phyloP scores from a whole-genome alignment of 805 yeast species.

The Pachysolen tannophilus region DNA sequence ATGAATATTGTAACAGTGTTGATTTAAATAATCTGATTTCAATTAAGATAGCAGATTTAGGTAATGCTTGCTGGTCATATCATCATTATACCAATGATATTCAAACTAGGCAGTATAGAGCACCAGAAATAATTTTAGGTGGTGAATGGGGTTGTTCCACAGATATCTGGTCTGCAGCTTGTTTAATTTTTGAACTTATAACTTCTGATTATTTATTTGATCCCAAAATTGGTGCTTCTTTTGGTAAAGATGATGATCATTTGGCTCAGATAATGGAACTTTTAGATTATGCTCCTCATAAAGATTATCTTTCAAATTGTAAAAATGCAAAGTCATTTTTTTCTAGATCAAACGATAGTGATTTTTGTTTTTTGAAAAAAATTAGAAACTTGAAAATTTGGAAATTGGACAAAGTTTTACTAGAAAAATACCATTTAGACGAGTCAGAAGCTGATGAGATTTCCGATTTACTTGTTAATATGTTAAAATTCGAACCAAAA shows the following conservation, averaged over 20 bases:
- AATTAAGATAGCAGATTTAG: constrained; percentile 88
- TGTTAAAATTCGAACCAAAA: constrained; percentile 40
- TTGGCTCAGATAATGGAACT: constrained; percentile 90
- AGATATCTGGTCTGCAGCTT: constrained; percentile 95
- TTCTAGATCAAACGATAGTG: constrained; percentile 22
- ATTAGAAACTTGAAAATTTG: constrained; percentile 43
- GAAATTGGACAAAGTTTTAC: constrained; percentile 40
- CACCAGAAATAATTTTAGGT: constrained; percentile 82
- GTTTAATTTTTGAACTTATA: constrained; percentile 79
- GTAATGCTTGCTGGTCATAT: constrained; percentile 80
- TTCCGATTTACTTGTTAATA: constrained; percentile 38
- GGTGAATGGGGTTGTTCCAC: constrained; percentile 91
- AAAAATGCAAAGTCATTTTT: constrained; percentile 32
- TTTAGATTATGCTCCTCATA: constrained; percentile 17
- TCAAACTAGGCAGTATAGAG: constrained; percentile 86
- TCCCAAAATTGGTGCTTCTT: constrained; percentile 71
- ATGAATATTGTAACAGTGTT: too few relatives aligned
- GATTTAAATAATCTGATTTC: too few relatives aligned
- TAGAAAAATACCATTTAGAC: constrained; percentile 40
- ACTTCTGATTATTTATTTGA: constrained; percentile 95
- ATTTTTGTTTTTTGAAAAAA: constrained; percentile 25
- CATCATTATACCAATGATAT: constrained; percentile 83
- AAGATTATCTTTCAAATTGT: constrained; percentile 32
- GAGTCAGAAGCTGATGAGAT: constrained; percentile 30
- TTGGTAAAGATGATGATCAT: constrained; percentile 90